Percentiles rank a stretch among this genome's conserved stretches.
Evolutionary conservation across 2,329 filamentous ascomycete species (phyloP).

Genomic region (Trichophaea hybrida): DNA sequence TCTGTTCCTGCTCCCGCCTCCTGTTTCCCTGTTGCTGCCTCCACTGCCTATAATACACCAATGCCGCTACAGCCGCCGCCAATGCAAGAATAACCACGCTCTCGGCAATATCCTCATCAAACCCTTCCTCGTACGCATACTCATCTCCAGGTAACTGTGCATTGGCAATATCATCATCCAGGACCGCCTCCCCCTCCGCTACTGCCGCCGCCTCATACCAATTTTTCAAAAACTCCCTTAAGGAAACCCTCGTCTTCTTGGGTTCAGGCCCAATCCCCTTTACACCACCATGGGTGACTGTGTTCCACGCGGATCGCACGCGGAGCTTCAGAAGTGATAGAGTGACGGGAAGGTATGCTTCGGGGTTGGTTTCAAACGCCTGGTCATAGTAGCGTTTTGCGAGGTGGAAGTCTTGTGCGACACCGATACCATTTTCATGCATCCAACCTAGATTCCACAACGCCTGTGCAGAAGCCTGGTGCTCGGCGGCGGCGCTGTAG

Average conservation of each 20-base stretch:
- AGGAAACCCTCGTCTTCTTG: slow-evolving; percentile 33
- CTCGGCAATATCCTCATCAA: slow-evolving; percentile 66
- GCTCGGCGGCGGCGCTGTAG: slow-evolving; percentile 84
- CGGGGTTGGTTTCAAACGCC: slow-evolving; percentile 76
- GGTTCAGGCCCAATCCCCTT: slow-evolving; percentile 79
- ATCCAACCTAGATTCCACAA: slow-evolving; percentile 98
- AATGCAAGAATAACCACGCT: slow-evolving; percentile 70
- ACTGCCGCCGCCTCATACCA: slow-evolving; percentile 25
- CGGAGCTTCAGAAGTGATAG: slow-evolving; percentile 76
- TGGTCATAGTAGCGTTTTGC: slow-evolving; percentile 94
- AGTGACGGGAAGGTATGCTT: slow-evolving; percentile 86
- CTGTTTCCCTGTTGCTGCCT: slow-evolving; percentile 44
- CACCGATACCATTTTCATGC: slow-evolving; percentile 90
- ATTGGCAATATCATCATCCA: slow-evolving; percentile 10
- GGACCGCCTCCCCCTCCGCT: slow-evolving; percentile 22
- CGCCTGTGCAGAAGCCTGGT: slow-evolving; percentile 81
- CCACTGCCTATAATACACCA: slow-evolving; percentile 70
- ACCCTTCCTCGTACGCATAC: slow-evolving; percentile 44
- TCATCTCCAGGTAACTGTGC: slow-evolving; percentile 14
- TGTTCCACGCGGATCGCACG: slow-evolving; percentile 84
- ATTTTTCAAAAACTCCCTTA: slow-evolving; percentile 25
- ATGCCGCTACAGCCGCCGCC: slow-evolving; percentile 55
- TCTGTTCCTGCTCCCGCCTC: slow-evolving; percentile 31
- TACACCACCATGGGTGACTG: slow-evolving; percentile 72
- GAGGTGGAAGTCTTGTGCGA: slow-evolving; percentile 90